These are phyloP conservation scores for Lactarius trivialis DNA, from an alignment of 768 basidiomycete species.

Conservation along the genomic window DNA sequence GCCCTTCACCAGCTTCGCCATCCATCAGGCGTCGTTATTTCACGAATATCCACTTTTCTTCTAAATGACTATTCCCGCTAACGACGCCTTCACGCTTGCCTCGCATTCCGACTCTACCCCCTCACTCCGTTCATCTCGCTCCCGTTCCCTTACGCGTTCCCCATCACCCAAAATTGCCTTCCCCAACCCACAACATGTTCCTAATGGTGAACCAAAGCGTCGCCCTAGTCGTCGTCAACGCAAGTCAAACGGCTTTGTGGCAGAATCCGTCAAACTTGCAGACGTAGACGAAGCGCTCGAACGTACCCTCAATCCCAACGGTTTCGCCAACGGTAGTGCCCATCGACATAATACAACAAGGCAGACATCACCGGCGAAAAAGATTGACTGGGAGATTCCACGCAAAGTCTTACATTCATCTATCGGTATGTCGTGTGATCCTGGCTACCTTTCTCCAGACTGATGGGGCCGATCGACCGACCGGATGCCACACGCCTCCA, in stretches of 20 bases:
- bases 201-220: constrained; percentile 18
- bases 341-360: not conserved
- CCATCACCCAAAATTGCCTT: constrained; percentile 24
- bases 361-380: constrained; percentile 9
- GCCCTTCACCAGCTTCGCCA: not conserved
- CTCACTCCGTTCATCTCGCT: constrained; percentile 21
- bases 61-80: constrained; percentile 20
- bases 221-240: constrained; percentile 20
- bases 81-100: constrained; percentile 23
- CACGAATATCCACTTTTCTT: not conserved
- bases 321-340: constrained; percentile 2
- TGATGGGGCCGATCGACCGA: constrained; percentile 1
- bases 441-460: not conserved
- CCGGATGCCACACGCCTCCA: constrained; percentile 25
- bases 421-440: constrained; percentile 55
- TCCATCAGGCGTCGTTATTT: too few species aligned
- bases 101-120: constrained; percentile 20
- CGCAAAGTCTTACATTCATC: constrained; percentile 82
- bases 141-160: constrained; percentile 24
- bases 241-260: constrained; percentile 17
- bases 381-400: constrained; percentile 83
- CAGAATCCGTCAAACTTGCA: constrained; percentile 18
- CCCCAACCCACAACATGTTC: constrained; percentile 9
- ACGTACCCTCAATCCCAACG: constrained; percentile 14
- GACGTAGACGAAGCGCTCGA: constrained; percentile 22